These are phyloP conservation scores for Cruciata laevipes DNA, from an alignment of 257 asterid species.

Conservation along the genomic window DNA sequence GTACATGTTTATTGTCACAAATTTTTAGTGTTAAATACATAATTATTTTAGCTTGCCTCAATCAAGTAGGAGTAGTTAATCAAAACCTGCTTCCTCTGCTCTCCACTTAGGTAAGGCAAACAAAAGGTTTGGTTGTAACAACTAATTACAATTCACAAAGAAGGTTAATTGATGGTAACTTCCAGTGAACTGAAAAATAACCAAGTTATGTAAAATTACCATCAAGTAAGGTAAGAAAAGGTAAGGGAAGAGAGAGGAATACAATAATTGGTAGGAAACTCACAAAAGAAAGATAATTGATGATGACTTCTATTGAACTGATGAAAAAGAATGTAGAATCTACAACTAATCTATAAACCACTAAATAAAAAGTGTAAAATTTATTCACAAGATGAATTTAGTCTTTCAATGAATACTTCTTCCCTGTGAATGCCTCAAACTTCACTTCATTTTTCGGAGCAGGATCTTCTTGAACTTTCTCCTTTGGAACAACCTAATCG, in stretches of 20 bases:
- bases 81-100: background rate
- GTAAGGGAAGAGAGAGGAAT: background rate
- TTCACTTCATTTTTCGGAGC: conserved; percentile 19
- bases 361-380: background rate
- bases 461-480: conserved; percentile 14
- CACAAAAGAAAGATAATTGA: background rate
- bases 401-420: conserved; percentile 29
- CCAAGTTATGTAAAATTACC: too few species aligned
- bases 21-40: too few species aligned
- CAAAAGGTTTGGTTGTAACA: too few species aligned
- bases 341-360: background rate
- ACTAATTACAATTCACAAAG: too few species aligned
- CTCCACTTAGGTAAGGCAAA: background rate
- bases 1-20: too few species aligned
- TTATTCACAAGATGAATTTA: conserved; percentile 5
- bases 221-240: too few species aligned
- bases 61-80: conserved; percentile 5
- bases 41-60: too few species aligned
- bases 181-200: too few species aligned
- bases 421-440: conserved; percentile 32
- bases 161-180: too few species aligned
- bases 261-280: background rate
- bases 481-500: conserved; percentile 16
- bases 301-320: background rate
- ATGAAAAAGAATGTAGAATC: background rate